Evolutionary conservation across 2,329 filamentous ascomycete species (phyloP), one percentile per base, ranked within the genome.

Genomic region (Westerdykella aurantiaca): DNA sequence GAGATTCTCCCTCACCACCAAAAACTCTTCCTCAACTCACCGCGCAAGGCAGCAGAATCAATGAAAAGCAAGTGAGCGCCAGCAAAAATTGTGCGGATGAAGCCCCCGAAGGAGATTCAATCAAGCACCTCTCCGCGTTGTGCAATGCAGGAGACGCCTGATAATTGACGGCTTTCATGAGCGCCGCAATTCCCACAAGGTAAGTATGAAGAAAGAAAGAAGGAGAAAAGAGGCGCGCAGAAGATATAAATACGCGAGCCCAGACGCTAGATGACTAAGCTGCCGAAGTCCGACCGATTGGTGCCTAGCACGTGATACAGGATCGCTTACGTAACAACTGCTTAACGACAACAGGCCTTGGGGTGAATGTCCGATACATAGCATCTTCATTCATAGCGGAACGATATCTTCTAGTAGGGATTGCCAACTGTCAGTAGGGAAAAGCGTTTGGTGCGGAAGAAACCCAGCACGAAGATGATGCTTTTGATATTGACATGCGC

Each of bases 381-480:
- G 6, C 18, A 21, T 21, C 18, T 29, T 12, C 25, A 29, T 29
- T 10, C 7, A 29, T 3, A 12, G 25, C 9, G 11, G 25, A 29
- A 29, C 25, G 25, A 29, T 2, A 29, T 29, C 9, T 5, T 29
- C 25, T 7, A 29, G 7, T 29, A 29, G 10, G 11, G 10, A 10
- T 29, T 2, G 10, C 25, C 2, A 12, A 29, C 25, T 12, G 10
- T 9, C 11, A 12, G 4, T 9, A 29, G 52, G 47, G 29, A 49
- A 39, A 2, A 69, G 43, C 4, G 67, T 34, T 56, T 53, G 0
- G 64, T 69, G 7, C 66, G 61, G 53, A 66, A 68, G 37, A 50
- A 46, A 4, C 69, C 69, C 0, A 65, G 69, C 43, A 70, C 65
- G 31, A 73, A 47, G 6, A 68, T 54, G 33, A 57, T 52, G 37